Conservation (phyloP, 2,329 filamentous ascomycete genomes). For the Phyllosticta paracitricarpa region DNA sequence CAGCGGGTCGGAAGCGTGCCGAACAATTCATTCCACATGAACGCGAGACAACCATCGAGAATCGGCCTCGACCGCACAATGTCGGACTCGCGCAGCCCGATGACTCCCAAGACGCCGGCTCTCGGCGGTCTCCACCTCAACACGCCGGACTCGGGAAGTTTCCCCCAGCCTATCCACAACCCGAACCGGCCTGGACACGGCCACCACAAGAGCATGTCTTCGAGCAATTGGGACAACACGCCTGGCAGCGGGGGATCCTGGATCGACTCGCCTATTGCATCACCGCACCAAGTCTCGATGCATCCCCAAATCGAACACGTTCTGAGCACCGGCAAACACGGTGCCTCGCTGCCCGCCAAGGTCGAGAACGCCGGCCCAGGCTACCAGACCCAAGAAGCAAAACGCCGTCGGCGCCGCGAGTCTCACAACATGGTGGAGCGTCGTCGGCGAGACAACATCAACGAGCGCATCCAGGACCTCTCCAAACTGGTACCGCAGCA, state of each 20-base stretch:
- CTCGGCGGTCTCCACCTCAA: conserved; percentile 63
- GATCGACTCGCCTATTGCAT: conserved; percentile 80
- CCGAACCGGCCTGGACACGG: conserved; percentile 37
- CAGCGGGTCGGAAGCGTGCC: conserved; percentile 18
- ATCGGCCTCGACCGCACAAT: conserved; percentile 45
- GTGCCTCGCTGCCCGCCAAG: conserved; percentile 78
- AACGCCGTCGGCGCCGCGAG: conserved; percentile 80
- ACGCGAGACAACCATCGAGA: conserved; percentile 19
- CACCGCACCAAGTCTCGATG: conserved; percentile 60
- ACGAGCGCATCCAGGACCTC: conserved; percentile 93
- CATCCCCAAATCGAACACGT: conserved; percentile 78
- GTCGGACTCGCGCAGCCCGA: conserved; percentile 65
- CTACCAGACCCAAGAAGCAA: conserved; percentile 84
- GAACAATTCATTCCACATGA: conserved; percentile 23
- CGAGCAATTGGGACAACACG: conserved; percentile 84
- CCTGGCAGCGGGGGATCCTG: conserved; percentile 77
- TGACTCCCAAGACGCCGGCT: conserved; percentile 77
- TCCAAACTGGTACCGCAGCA: conserved; percentile 88
- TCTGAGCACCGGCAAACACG: conserved; percentile 66
- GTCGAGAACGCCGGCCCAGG: conserved; percentile 41
- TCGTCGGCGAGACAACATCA: conserved; percentile 92
- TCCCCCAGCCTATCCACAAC: conserved; percentile 70
- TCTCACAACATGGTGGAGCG: conserved; percentile 96
- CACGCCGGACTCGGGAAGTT: conserved; percentile 60
- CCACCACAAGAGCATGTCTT: conserved; percentile 62